A percentile compares a stretch with the other conserved stretches of the same genome.
Evolutionary conservation across 805 yeast species (phyloP).

Genomic region (Wickerhamomyces rabaulensis): DNA sequence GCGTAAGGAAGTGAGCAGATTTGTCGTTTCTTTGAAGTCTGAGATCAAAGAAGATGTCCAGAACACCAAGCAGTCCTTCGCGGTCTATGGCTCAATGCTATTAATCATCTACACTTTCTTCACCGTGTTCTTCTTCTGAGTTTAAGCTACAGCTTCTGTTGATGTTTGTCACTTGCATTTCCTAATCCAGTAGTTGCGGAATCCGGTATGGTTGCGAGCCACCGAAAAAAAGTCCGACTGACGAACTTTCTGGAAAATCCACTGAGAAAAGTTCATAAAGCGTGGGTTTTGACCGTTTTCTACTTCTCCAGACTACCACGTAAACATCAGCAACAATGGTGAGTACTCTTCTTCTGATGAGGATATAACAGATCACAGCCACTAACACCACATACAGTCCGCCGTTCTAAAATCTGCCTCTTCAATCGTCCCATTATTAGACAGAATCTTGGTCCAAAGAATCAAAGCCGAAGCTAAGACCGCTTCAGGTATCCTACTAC

Average conservation of each 20-base stretch:
- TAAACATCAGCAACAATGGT: not conserved
- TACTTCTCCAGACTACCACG: not conserved
- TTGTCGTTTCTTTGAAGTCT: no score
- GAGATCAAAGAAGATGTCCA: no score
- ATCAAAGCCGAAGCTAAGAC: constrained; percentile 87
- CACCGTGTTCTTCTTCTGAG: no score
- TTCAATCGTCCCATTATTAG: constrained; percentile 86
- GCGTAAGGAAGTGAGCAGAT: no score
- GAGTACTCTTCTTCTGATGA: not conserved
- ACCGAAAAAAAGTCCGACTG: not conserved
- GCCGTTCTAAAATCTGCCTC: constrained; percentile 76
- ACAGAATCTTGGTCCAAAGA: constrained; percentile 95
- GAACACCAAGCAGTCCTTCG: no score
- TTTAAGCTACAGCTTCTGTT: no score
- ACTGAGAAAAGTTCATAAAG: not conserved
- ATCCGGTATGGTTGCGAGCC: not conserved
- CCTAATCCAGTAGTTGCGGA: not conserved
- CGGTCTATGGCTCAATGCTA: no score
- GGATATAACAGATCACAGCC: not conserved
- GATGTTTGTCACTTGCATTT: no score
- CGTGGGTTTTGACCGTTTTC: not conserved
- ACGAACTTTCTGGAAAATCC: not conserved
- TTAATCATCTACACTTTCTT: no score
- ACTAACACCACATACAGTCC: constrained; percentile 24
- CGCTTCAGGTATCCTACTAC: constrained; percentile 87